Evolutionary conservation across 169 alveolate species (phyloP).

Genomic region (Besnoitia besnoiti): DNA sequence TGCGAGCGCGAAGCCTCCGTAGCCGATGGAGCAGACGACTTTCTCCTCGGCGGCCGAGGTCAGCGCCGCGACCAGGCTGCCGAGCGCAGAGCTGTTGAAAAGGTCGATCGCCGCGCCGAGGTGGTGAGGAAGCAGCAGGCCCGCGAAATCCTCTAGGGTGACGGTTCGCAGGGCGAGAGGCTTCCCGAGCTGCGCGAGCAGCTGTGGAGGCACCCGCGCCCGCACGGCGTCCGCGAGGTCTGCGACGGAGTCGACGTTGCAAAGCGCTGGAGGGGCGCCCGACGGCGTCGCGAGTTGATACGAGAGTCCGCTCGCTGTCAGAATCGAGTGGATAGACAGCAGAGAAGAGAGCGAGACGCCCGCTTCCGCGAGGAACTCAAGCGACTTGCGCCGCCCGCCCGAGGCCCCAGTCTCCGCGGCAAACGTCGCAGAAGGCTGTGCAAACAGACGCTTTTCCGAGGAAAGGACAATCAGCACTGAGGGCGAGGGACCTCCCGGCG

Average conservation of each 20-base stretch:
- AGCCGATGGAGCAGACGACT: conserved; percentile 56
- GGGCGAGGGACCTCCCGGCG: background rate
- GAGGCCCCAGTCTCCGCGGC: background rate
- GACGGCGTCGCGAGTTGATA: conserved; percentile 52
- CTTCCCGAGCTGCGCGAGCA: conserved; percentile 45
- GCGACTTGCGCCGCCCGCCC: background rate
- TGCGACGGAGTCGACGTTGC: background rate
- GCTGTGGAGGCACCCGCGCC: background rate
- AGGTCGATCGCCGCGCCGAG: conserved; percentile 65
- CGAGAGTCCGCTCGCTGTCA: conserved; percentile 37
- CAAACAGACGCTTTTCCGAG: conserved; percentile 17
- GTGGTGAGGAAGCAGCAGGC: conserved; percentile 64
- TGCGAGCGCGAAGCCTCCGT: conserved; percentile 65
- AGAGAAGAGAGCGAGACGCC: conserved; percentile 55
- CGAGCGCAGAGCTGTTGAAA: conserved; percentile 47
- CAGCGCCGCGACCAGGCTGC: conserved; percentile 20
- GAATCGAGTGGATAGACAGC: conserved; percentile 43
- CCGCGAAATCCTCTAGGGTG: conserved; percentile 1
- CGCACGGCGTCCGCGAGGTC: background rate
- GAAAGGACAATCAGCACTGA: background rate
- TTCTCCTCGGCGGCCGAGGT: background rate
- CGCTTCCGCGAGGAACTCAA: conserved; percentile 57
- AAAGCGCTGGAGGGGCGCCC: conserved; percentile 49
- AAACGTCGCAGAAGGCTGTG: background rate
- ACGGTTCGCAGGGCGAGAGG: conserved; percentile 50